Conservation (phyloP, 2,329 filamentous ascomycete genomes). For the Geosmithia putterillii region DNA sequence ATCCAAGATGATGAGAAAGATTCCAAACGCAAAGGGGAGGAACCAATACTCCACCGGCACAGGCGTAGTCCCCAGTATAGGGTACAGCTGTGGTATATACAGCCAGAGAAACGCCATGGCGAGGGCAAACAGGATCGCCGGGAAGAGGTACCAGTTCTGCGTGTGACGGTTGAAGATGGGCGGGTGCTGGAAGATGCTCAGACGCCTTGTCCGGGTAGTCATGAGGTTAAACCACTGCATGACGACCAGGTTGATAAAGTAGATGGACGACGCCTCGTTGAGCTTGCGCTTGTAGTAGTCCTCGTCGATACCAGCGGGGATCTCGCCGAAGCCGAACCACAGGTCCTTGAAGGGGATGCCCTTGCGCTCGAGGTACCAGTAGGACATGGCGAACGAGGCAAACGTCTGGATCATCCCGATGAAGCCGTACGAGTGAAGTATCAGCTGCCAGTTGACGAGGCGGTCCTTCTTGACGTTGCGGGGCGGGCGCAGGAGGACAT, state of each 20-base stretch:
- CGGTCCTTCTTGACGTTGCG: slow-evolving; percentile 57
- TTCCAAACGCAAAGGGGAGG: slow-evolving; percentile 59
- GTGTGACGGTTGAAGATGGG: slow-evolving; percentile 53
- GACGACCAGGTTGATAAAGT: slow-evolving; percentile 70
- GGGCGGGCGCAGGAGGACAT: slow-evolving; percentile 57
- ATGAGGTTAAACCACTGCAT: slow-evolving; percentile 75
- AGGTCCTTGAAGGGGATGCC: slow-evolving; percentile 53
- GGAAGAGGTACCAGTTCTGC: slow-evolving; percentile 57
- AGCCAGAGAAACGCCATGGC: slow-evolving; percentile 58
- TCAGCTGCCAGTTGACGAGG: slow-evolving; percentile 61
- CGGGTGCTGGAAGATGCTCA: slow-evolving; percentile 61
- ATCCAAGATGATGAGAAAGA: slow-evolving; percentile 45
- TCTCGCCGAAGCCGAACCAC: slow-evolving; percentile 55
- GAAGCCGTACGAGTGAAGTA: slow-evolving; percentile 61
- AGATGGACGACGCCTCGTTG: slow-evolving; percentile 58
- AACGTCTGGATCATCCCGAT: slow-evolving; percentile 53
- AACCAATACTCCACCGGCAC: slow-evolving; percentile 69
- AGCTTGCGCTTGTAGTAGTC: slow-evolving; percentile 42
- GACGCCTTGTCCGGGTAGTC: slow-evolving; percentile 50
- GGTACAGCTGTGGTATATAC: slow-evolving; percentile 55
- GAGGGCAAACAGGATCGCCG: slow-evolving; percentile 57
- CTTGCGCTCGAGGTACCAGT: slow-evolving; percentile 49
- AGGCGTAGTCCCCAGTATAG: slow-evolving; percentile 42
- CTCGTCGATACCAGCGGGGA: slow-evolving; percentile 35
- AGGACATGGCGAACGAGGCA: slow-evolving; percentile 51